A percentile compares a stretch with the other conserved stretches of the same genome.
phyloP scores from a whole-genome alignment of 108 stramenopile species.

The Discostella pseudostelligera region DNA sequence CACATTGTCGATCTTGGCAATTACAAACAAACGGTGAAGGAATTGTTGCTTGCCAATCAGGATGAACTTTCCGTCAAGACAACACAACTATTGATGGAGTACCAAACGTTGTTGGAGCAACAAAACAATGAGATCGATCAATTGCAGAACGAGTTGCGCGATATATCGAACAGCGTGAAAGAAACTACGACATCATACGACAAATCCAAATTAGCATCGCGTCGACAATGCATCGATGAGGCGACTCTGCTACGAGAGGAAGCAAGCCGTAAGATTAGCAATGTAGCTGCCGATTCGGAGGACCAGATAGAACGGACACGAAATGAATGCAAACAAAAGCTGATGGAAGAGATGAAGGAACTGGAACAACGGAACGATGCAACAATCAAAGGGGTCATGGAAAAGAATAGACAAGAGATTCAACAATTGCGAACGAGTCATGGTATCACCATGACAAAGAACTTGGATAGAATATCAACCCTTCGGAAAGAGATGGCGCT shows the following conservation, averaged over 20 bases:
- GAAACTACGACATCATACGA: slow-evolving; percentile 20
- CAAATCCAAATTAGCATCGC: slow-evolving; percentile 21
- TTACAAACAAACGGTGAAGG: slow-evolving; percentile 37
- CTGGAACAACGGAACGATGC: slow-evolving; percentile 24
- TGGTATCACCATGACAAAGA: slow-evolving; percentile 24
- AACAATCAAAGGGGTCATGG: slow-evolving; percentile 14
- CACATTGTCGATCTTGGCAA: slow-evolving; percentile 25
- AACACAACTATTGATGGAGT: slow-evolving; percentile 18
- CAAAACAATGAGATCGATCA: slow-evolving; percentile 21
- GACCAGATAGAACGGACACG: slow-evolving; percentile 12
- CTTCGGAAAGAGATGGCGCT: slow-evolving; percentile 27
- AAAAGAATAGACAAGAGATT: slow-evolving; percentile 25
- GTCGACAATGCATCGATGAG: slow-evolving; percentile 8
- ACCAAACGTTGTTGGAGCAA: slow-evolving; percentile 22
- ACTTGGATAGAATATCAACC: slow-evolving; percentile 31
- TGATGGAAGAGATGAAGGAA: slow-evolving; percentile 24
- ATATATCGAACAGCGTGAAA: slow-evolving; percentile 13
- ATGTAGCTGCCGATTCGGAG: slow-evolving; percentile 25
- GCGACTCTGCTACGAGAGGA: slow-evolving; percentile 32
- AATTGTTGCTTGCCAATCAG: slow-evolving; percentile 35
- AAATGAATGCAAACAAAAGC: slow-evolving; percentile 14
- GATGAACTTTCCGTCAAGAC: slow-evolving; percentile 25
- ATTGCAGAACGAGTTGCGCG: slow-evolving; percentile 15
- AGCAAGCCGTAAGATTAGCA: slow-evolving; percentile 18
- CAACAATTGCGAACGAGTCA: slow-evolving; percentile 17